Conservation (phyloP, 73 alveolate genomes). For the Halteria grandinella region DNA sequence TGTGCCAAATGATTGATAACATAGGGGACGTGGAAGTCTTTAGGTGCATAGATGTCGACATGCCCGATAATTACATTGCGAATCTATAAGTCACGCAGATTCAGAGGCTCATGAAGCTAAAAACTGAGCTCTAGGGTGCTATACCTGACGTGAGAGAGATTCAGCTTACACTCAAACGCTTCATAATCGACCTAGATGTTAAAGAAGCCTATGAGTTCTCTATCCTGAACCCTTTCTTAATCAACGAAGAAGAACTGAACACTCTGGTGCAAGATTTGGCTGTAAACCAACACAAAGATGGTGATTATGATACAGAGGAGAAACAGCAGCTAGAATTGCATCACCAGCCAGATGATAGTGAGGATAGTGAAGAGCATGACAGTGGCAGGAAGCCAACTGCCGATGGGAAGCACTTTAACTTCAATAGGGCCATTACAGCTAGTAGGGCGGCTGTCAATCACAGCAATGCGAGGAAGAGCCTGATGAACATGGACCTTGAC, state of each 20-base stretch:
- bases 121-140: not conserved
- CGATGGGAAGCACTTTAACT: not conserved
- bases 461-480: constrained; percentile 19
- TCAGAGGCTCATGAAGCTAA: constrained; percentile 8
- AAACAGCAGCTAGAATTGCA: too few relatives aligned
- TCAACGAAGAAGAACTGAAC: constrained; percentile 38
- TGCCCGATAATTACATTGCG: constrained; percentile 23
- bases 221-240: constrained; percentile 16
- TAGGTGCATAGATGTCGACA: constrained; percentile 12
- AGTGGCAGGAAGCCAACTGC: too few relatives aligned
- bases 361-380: too few relatives aligned
- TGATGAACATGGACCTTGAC: constrained; percentile 28
- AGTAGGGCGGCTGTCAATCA: too few relatives aligned
- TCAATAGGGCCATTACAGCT: not conserved
- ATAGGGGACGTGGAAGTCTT: constrained; percentile 18
- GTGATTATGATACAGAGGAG: too few relatives aligned
- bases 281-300: too few relatives aligned
- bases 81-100: constrained; percentile 11
- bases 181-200: constrained; percentile 26
- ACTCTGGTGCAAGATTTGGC: constrained; percentile 13
- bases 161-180: not conserved
- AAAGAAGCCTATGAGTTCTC: constrained; percentile 46
- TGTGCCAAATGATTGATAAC: constrained; percentile 18
- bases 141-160: constrained; percentile 10
- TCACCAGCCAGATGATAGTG: too few relatives aligned